Evolutionary conservation across 208 protist species (phyloP), one percentile per base, ranked within the genome.

Genomic region (Balamuthia mandrillaris): DNA sequence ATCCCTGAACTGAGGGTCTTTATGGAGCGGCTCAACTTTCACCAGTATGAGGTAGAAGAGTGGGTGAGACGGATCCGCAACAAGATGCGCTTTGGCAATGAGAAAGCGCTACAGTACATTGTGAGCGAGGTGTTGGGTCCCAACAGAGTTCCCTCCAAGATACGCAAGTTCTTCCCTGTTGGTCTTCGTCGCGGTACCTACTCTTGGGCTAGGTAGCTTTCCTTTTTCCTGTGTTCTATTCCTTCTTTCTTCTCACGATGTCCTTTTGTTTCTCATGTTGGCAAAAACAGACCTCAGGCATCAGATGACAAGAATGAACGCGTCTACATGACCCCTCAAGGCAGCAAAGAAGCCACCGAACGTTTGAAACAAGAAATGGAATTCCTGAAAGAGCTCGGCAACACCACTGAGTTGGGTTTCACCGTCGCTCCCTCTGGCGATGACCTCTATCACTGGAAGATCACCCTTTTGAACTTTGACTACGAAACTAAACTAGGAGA

Each of bases 361-460:
- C 44, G 52, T 33, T 56, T 82, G 14, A 61, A 49, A 27, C 39
- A 66, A n/a, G 75, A 82, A 27, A 52, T 33, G 75, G 75, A 66
- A 12, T 10, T 66, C 39, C 61, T 82, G 75, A 61, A 66, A 39
- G 39, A 56, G 75, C 49, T 66, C 37, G n/a, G n/a, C n/a, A 82
- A 66, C n/a, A 42, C 61, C 3, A 49, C 45, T n/a, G 45, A 82
- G 18, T 12, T 39, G 3, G 27, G 52, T n/a, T 66, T 82, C 27
- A 44, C 37, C 16, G 75, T 56, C 29, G 75, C 39, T 14, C 75
- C 75, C 12, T 66, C 75, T 6, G 75, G 39, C 24, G 66, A 82
- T 21, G 75, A 82, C 27, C 75, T 82, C 52, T 82, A 66, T 27
- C 75, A 82, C 54, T 82, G 75, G 75, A 79, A 79, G 12, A 60